phyloP scores from a whole-genome alignment of 768 basidiomycete genomes.

The Panaeolus papilionaceus region DNA sequence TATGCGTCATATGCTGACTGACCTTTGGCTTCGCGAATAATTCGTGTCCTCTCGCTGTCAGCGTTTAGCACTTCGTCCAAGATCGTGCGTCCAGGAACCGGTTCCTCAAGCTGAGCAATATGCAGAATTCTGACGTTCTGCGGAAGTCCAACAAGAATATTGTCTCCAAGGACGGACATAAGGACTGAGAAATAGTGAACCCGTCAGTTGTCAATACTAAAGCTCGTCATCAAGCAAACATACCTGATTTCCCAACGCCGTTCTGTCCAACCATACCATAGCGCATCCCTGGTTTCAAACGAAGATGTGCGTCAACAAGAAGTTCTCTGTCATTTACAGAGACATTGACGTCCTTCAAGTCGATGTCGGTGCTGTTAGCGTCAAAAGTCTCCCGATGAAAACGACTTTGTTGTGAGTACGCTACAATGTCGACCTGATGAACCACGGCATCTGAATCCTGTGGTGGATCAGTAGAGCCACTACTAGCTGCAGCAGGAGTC shows the following conservation, averaged over 20 bases:
- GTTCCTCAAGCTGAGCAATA: constrained; percentile 39
- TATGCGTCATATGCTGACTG: not conserved
- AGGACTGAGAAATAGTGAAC: constrained; percentile 26
- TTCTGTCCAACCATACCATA: constrained; percentile 64
- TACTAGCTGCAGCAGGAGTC: not conserved
- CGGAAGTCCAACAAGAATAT: constrained; percentile 38
- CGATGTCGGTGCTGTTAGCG: constrained; percentile 48
- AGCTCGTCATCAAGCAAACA: constrained; percentile 10
- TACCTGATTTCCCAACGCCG: constrained; percentile 60
- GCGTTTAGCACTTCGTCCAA: constrained; percentile 36
- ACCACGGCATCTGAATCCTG: not conserved
- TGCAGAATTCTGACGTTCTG: constrained; percentile 40
- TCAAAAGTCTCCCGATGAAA: constrained; percentile 56
- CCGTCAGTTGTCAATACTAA: not conserved
- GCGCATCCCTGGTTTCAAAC: constrained; percentile 53
- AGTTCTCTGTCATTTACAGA: constrained; percentile 58
- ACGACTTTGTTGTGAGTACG: constrained; percentile 53
- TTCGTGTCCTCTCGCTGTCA: constrained; percentile 32
- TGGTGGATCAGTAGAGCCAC: not conserved
- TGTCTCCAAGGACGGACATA: constrained; percentile 37
- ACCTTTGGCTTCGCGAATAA: constrained; percentile 38
- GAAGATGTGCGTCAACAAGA: constrained; percentile 56
- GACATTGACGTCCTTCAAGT: constrained; percentile 59
- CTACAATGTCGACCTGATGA: constrained; percentile 37
- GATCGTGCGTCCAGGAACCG: constrained; percentile 32